Percentiles rank a stretch among this genome's conserved stretches.
Evolutionary conservation across 805 yeast genomes (phyloP).

Genomic region (Ogataea pignaliae): DNA sequence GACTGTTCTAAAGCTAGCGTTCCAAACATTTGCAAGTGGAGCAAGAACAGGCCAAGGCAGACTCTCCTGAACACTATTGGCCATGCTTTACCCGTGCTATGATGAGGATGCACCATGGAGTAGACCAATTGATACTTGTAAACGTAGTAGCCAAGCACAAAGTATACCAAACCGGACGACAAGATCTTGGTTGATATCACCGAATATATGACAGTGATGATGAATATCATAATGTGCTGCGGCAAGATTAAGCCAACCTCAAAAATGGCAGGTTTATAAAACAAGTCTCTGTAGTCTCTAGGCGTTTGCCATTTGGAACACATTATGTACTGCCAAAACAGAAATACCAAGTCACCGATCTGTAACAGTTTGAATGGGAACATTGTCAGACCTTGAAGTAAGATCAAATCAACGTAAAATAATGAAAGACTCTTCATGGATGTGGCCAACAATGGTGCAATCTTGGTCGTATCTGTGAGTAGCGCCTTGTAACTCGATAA

Average conservation of each 20-base stretch:
- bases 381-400: conserved; percentile 68
- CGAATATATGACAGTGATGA: conserved; percentile 54
- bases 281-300: conserved; percentile 44
- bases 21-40: conserved; percentile 62
- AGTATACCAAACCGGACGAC: conserved; percentile 54
- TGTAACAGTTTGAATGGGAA: conserved; percentile 55
- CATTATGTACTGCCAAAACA: conserved; percentile 39
- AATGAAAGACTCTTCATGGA: conserved; percentile 48
- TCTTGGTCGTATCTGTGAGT: conserved; percentile 53
- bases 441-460: conserved; percentile 50
- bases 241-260: conserved; percentile 60
- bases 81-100: conserved; percentile 66
- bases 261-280: conserved; percentile 54
- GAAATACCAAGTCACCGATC: conserved; percentile 46
- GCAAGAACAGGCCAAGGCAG: conserved; percentile 49
- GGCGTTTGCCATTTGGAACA: conserved; percentile 40
- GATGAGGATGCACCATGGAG: conserved; percentile 60
- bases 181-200: conserved; percentile 59
- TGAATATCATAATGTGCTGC: conserved; percentile 55
- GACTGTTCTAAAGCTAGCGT: conserved; percentile 59
- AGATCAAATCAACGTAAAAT: conserved; percentile 56
- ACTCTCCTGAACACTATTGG: conserved; percentile 56
- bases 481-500: conserved; percentile 55
- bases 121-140: conserved; percentile 60
- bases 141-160: conserved; percentile 51